Base-by-base conservation (phyloP, 2,329 filamentous ascomycete species). In the Talaromyces sp. region DNA sequence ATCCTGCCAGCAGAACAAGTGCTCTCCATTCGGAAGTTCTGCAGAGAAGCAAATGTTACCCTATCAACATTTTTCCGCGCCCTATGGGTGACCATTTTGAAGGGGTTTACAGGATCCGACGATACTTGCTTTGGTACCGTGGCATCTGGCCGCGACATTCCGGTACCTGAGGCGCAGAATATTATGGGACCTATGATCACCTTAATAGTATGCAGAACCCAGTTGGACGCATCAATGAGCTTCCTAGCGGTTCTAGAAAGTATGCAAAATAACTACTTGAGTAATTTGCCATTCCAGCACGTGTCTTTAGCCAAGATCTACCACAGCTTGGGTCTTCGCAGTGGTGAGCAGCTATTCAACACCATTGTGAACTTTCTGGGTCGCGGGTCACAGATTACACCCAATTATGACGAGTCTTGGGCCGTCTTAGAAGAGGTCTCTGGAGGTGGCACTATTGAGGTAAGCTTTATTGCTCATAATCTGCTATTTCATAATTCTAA, bases 391-490 rank as follows among this genome's bases (percentile, higher is more conserved):
- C 36, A 40, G 36, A 40, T 14, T 40, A 40, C 36, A 40, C 36
- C 36, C 4, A 40, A 40, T 40, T 40, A 40, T 40, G 36, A 40
- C 36, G 36, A 40, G 36, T 40, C 36, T 40, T 40, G 36, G 36
- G 10, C 36, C 36, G 36, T 40, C 10, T n/a, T 40, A 40, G 36
- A 40, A 40, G 58, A 50, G 42, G 42, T 61, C 18, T 61, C 60
- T 47, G 52, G 60, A n/a, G 60, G 36, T 40, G 36, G 36, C 36
- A 40, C 36, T 40, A 40, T 40, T 40, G 36, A 40, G 36, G 36
- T 40, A 40, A 40, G 36, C 36, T 40, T 4, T 14, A 40, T n/a
- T 40, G 36, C 36, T 40, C 36, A 40, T 40, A 40, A 40, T 40
- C 36, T 40, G 36, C 10, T 40, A 40, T 40, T 14, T 12, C 36